These are phyloP conservation scores for Trichocladium uniseriatum DNA, from an alignment of 495 filamentous ascomycete species.

Conservation along the genomic window DNA sequence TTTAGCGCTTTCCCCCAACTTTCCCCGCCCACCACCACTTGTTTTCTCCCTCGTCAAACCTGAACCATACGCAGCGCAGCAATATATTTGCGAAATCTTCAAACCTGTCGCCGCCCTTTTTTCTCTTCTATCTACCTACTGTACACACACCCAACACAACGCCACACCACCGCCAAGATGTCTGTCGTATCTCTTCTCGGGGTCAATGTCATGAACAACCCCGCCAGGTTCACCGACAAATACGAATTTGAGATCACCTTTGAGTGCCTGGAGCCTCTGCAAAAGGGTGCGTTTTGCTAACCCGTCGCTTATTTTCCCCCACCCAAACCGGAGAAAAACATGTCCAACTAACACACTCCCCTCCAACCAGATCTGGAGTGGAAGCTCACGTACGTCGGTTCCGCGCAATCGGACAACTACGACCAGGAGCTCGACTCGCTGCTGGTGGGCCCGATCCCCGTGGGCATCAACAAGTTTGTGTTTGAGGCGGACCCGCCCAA, in stretches of 20 bases:
- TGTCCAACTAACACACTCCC: slow-evolving; percentile 1
- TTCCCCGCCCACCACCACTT: neutral
- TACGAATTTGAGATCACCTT: slow-evolving; percentile 99
- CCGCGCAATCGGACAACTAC: slow-evolving; percentile 93
- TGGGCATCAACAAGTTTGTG: slow-evolving; percentile 96
- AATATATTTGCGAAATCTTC: no score
- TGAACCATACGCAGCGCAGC: neutral
- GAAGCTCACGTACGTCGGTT: slow-evolving; percentile 98
- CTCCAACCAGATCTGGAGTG: slow-evolving; percentile 78
- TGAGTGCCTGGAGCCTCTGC: slow-evolving; percentile 82
- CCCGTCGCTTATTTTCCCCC: neutral
- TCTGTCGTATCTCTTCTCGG: slow-evolving; percentile 93
- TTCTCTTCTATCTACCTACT: neutral
- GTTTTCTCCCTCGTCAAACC: neutral
- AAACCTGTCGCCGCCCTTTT: neutral
- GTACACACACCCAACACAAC: neutral
- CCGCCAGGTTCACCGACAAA: slow-evolving; percentile 74
- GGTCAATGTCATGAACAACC: slow-evolving; percentile 93
- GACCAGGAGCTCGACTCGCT: slow-evolving; percentile 97
- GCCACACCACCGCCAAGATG: slow-evolving; percentile 49
- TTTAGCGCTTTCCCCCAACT: slow-evolving; percentile 3
- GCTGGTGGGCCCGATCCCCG: slow-evolving; percentile 90
- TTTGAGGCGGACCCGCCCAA: slow-evolving; percentile 93
- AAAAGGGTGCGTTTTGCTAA: slow-evolving; percentile 57
- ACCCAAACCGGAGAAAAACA: neutral